Conservation (phyloP, 1,139 yeast genomes). For the Blastobotrys indianensis region DNA sequence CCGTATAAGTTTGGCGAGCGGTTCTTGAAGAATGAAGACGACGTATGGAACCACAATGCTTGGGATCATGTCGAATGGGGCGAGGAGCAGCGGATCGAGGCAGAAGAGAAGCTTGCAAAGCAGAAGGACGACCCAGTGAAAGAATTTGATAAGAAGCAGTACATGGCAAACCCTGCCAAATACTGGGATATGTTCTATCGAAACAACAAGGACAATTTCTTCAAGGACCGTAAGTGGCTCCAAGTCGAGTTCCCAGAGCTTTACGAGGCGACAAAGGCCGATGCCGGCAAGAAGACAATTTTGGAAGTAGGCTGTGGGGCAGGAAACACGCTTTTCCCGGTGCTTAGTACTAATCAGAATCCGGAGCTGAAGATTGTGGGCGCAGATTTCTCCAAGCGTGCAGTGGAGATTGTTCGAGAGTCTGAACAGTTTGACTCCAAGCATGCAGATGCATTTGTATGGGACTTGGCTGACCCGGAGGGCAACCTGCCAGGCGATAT, state of each 20-base stretch:
- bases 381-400: slow-evolving; percentile 85
- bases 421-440: slow-evolving; percentile 59
- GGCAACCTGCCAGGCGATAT: slow-evolving; percentile 77
- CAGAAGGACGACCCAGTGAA: slow-evolving; percentile 81
- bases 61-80: slow-evolving; percentile 99
- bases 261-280: slow-evolving; percentile 67
- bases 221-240: slow-evolving; percentile 95
- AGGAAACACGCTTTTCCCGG: slow-evolving; percentile 93
- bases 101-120: slow-evolving; percentile 64
- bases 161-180: slow-evolving; percentile 80
- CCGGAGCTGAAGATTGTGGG: slow-evolving; percentile 70
- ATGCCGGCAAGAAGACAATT: slow-evolving; percentile 63
- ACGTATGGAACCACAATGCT: slow-evolving; percentile 87
- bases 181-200: slow-evolving; percentile 95
- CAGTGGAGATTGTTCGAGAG: slow-evolving; percentile 73
- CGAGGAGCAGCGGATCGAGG: slow-evolving; percentile 73
- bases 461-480: slow-evolving; percentile 78
- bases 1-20: slow-evolving; percentile 94
- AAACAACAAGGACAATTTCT: slow-evolving; percentile 86
- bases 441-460: slow-evolving; percentile 76
- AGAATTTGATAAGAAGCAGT: slow-evolving; percentile 74
- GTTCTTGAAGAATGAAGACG: slow-evolving; percentile 58
- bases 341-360: slow-evolving; percentile 73
- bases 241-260: slow-evolving; percentile 87
- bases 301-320: slow-evolving; percentile 98